Conservation (phyloP, 371 early-diverging fungal species). For the Mucor sp. region DNA sequence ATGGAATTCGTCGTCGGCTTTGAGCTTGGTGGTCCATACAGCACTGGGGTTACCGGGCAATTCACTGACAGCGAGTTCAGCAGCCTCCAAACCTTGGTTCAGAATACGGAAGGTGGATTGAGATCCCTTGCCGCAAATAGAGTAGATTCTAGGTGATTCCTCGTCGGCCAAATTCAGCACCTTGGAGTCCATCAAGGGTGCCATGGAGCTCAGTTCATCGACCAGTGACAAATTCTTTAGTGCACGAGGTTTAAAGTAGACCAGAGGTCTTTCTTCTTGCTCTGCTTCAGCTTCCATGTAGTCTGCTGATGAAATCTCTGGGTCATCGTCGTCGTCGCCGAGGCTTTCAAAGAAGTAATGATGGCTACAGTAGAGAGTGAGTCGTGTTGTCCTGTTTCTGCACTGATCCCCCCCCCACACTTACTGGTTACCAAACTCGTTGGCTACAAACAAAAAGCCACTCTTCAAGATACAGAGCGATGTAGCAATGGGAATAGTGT, state of each 20-base stretch:
- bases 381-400: not conserved
- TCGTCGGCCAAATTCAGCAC: slow-evolving; percentile 89
- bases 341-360: slow-evolving; percentile 92
- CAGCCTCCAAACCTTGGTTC: slow-evolving; percentile 90
- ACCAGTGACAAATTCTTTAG: slow-evolving; percentile 85
- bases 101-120: slow-evolving; percentile 85
- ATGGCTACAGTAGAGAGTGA: slow-evolving; percentile 45
- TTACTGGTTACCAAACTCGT: slow-evolving; percentile 92
- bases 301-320: slow-evolving; percentile 75
- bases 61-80: slow-evolving; percentile 90
- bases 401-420: slow-evolving; percentile 11
- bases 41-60: slow-evolving; percentile 94
- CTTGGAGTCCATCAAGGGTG: slow-evolving; percentile 76
- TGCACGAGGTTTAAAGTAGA: slow-evolving; percentile 80
- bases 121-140: slow-evolving; percentile 85
- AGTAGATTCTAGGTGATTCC: slow-evolving; percentile 92
- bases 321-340: slow-evolving; percentile 87
- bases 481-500: slow-evolving; percentile 85
- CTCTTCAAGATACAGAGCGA: slow-evolving; percentile 87
- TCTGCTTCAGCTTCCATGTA: slow-evolving; percentile 62
- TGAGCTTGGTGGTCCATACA: slow-evolving; percentile 91
- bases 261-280: slow-evolving; percentile 50
- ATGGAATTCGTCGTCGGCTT: slow-evolving; percentile 68
- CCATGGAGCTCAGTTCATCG: slow-evolving; percentile 86
- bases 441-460: slow-evolving; percentile 92